These are phyloP conservation scores for Diaporthe helianthi DNA, from an alignment of 2,329 filamentous ascomycete genomes.

Conservation along the genomic window DNA sequence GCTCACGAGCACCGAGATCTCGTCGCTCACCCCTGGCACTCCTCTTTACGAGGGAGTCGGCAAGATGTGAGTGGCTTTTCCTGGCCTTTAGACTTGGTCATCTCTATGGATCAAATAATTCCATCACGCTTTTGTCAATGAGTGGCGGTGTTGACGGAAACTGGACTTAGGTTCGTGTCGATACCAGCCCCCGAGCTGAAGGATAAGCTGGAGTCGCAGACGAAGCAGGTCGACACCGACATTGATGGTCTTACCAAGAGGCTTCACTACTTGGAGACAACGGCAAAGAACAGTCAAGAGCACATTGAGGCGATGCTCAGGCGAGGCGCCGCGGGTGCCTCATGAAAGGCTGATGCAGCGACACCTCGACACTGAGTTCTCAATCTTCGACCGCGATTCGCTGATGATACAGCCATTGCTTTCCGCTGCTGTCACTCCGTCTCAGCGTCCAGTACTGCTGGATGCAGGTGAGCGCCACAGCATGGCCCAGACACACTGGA, in stretches of 20 bases:
- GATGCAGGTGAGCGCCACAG: neutral
- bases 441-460: neutral
- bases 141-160: constrained; percentile 8
- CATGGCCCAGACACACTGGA: neutral
- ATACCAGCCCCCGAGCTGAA: constrained; percentile 76
- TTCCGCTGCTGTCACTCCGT: neutral
- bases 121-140: constrained; percentile 8
- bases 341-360: constrained; percentile 28
- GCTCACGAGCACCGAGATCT: constrained; percentile 83
- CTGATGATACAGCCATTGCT: neutral
- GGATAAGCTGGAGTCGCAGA: constrained; percentile 77
- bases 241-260: constrained; percentile 85
- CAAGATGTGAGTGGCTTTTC: constrained; percentile 77
- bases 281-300: constrained; percentile 90
- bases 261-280: constrained; percentile 91
- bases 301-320: constrained; percentile 90
- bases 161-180: constrained; percentile 79
- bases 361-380: neutral
- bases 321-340: constrained; percentile 50
- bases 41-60: constrained; percentile 93
- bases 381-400: neutral
- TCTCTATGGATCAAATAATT: constrained; percentile 27
- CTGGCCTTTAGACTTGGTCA: neutral
- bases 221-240: constrained; percentile 76
- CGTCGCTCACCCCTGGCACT: constrained; percentile 75